Evolutionary conservation across 2,329 filamentous ascomycete genomes (phyloP), one percentile per base, ranked within the genome.

Genomic region (Capronia epimyces): DNA sequence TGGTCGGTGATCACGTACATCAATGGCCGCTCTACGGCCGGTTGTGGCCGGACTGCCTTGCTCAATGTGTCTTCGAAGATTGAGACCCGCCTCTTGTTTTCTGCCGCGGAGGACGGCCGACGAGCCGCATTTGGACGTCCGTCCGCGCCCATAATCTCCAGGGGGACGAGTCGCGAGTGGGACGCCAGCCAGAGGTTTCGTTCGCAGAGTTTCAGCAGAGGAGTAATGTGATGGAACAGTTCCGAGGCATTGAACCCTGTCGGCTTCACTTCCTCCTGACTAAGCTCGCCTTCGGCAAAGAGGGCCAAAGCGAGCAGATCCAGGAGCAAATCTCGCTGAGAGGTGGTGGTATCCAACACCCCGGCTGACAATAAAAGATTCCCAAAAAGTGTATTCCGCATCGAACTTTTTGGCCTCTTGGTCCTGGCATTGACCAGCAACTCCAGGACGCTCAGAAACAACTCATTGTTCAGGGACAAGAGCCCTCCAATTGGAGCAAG

Each of bases 241-340:
- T 76, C 72, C 13, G 67, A 65, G 1, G 74, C 71, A 43, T 85
- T 81, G 52, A 93, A 84, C 22, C 84, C 79, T 7, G 87, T 72
- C 63, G 65, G 63, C 16, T 75, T 73, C 1, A 80, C 80, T 13
- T 86, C 80, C 34, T 88, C 82, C 58, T 83, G 80, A 51, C 90
- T 86, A 46, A 87, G 79, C 64, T 93, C 88, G 32, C 83, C 84
- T 65, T 93, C 86, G 76, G 97, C 85, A 66, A 96, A 89, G 8
- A 93, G 78, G 13, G 95, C 75, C 5, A 98, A 76, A 2, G 93
- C 77, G 2, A 97, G 73, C 51, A 97, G 80, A 63, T 91, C 89
- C 56, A 94, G 82, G 44, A 94, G 81, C 7, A 93, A 75, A 53
- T 81, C 81, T 70, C 83, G 83, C 53, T 86, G 84, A 25, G 87